A percentile compares a stretch with the other conserved stretches of the same genome.
Evolutionary conservation across 2,329 filamentous ascomycete genomes (phyloP).

Genomic region (Sporothrix curviconia): DNA sequence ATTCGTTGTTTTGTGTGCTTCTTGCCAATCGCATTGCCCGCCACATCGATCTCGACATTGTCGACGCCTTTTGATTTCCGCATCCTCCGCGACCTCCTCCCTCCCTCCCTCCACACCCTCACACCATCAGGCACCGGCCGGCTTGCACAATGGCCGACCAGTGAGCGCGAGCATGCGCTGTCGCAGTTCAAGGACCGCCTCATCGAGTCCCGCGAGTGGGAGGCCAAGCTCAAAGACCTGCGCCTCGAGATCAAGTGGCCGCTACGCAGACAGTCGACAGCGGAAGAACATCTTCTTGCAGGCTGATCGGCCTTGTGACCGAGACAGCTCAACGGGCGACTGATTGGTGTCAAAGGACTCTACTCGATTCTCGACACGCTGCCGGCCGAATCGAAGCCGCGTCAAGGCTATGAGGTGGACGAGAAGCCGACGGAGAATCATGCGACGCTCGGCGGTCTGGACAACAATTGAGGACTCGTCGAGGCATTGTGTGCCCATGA

Average conservation of each 20-base stretch:
- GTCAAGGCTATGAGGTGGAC: no score
- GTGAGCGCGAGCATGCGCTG: conserved; percentile 63
- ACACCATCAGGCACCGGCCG: neutral
- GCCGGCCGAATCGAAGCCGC: no score
- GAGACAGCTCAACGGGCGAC: conserved; percentile 97
- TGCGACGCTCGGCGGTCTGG: no score
- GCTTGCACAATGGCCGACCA: conserved; percentile 35
- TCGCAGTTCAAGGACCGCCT: conserved; percentile 73
- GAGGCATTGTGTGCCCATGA: no score
- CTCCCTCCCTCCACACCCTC: neutral
- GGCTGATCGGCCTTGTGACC: no score
- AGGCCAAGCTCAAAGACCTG: conserved; percentile 90
- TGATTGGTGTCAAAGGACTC: conserved; percentile 99
- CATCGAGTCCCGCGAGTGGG: conserved; percentile 96
- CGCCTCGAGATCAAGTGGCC: conserved; percentile 93
- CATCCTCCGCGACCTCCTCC: neutral
- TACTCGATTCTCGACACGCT: no score
- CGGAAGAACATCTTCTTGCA: no score
- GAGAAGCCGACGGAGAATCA: no score
- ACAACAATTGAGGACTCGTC: no score
- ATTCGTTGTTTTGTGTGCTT: no score
- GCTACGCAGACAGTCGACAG: no score
- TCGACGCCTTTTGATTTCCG: neutral
- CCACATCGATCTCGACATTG: neutral
- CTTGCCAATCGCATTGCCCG: no score